Percentiles rank a stretch among this genome's conserved stretches.
These are phyloP conservation scores for Xylaria sp. DNA, from an alignment of 495 filamentous ascomycete genomes.

Conservation along the genomic window DNA sequence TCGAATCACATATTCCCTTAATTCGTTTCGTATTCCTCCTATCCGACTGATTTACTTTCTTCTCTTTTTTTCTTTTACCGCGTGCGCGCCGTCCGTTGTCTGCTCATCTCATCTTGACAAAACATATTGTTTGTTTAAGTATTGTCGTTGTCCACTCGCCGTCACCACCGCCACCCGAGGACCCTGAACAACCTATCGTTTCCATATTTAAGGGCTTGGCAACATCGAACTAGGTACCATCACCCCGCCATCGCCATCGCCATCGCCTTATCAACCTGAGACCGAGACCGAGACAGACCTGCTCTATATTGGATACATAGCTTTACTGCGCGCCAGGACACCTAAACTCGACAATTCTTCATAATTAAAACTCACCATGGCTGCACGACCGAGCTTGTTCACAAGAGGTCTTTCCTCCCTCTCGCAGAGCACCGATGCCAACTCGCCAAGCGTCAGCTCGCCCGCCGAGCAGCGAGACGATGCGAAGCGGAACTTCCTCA, in stretches of 20 bases:
- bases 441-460: conserved; percentile 57
- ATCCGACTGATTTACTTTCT: neutral
- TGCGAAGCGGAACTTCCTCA: conserved; percentile 65
- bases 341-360: neutral
- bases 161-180: conserved; percentile 9
- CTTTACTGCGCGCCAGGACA: conserved; percentile 3
- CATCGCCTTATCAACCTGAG: neutral
- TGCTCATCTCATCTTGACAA: neutral
- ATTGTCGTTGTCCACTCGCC: neutral
- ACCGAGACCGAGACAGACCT: no score
- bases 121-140: neutral
- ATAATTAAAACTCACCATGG: conserved; percentile 50
- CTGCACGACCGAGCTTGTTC: conserved; percentile 58
- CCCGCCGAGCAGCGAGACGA: conserved; percentile 65
- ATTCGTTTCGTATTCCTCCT: neutral
- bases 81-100: neutral
- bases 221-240: conserved; percentile 3
- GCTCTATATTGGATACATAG: neutral
- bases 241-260: conserved; percentile 22
- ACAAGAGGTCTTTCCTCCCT: conserved; percentile 61
- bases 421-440: conserved; percentile 56
- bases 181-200: neutral
- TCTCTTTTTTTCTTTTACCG: conserved; percentile 1
- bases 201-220: conserved; percentile 18
- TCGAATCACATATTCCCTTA: neutral